phyloP scores from a whole-genome alignment of 768 basidiomycete species.

The Suillus plorans region DNA sequence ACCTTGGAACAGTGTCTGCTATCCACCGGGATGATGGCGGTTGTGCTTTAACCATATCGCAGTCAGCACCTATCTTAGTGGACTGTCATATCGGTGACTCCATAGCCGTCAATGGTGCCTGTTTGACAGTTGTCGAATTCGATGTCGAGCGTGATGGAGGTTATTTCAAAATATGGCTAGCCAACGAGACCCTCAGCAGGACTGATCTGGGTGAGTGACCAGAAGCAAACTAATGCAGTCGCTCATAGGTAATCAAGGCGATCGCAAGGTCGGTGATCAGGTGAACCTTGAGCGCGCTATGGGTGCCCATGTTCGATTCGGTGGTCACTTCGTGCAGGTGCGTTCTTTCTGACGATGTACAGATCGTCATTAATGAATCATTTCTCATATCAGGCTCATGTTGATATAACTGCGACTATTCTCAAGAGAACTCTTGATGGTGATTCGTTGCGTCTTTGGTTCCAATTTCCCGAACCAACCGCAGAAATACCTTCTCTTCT shows the following conservation, averaged over 20 bases:
- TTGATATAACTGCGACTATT: constrained; percentile 85
- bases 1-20: constrained; percentile 70
- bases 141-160: constrained; percentile 59
- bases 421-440: constrained; percentile 69
- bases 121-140: constrained; percentile 90
- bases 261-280: constrained; percentile 72
- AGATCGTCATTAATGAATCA: not conserved
- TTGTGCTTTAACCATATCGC: constrained; percentile 76
- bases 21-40: constrained; percentile 70
- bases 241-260: constrained; percentile 40
- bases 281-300: constrained; percentile 96
- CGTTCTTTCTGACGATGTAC: constrained; percentile 14
- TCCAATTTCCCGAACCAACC: constrained; percentile 69
- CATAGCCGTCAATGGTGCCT: constrained; percentile 85
- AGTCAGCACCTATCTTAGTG: constrained; percentile 69
- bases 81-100: constrained; percentile 96
- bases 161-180: constrained; percentile 92
- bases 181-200: constrained; percentile 89
- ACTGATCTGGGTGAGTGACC: constrained; percentile 78
- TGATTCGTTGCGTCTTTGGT: constrained; percentile 82
- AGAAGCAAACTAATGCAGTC: constrained; percentile 5
- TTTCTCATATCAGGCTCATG: constrained; percentile 70
- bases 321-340: constrained; percentile 98
- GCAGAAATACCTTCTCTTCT: constrained; percentile 61
- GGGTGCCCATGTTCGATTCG: constrained; percentile 87